Evolutionary conservation across 768 basidiomycete species (phyloP), one percentile per base, ranked within the genome.

Genomic region (Cystofilobasidium bisporidii): DNA sequence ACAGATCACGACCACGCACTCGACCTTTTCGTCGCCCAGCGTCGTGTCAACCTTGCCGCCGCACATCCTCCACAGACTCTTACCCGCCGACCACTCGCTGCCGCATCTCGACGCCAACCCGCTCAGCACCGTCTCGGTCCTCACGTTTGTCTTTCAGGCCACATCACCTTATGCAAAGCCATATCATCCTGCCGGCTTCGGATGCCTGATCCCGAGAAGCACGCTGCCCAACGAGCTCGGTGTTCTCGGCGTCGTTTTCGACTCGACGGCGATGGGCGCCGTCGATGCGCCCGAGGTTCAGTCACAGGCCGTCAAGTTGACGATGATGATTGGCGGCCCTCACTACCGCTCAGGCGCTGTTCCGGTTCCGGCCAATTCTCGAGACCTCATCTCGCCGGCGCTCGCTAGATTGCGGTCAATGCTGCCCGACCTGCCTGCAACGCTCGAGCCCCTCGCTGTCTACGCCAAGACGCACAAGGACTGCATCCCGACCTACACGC

Each of bases 321-420:
- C 93, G 0, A 82, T 91, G 53, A 93, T 99, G 90, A 78, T 91
- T 28, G 91, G 92, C 24, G 91, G 91, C 0, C 87, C 90, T 1
- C 85, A 89, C 71, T 76, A 75, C 72, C 74, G 64, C 67, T 72
- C 69, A 65, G 75, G 75, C 20, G 63, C 76, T 3, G 26, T 64
- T 17, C 26, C 30, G n/a, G 41, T 50, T 50, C 67, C 41, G 17
- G 18, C 28, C 36, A 63, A 73, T 40, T 50, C 70, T 63, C 18
- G 67, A 32, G 53, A 40, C 0, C 58, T 63, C 18, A 43, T 69
- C 18, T 62, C 62, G 12, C 59, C 61, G 33, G 63, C 63, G 4
- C 47, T 69, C 6, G 64, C 22, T 47, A 73, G 57, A 64, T 71
- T 28, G 28, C 72, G 48, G 18, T 14, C 24, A n/a, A 55, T 38